Evolutionary conservation across 225 moss, liverwort and hornwort species (phyloP).

Genomic region (Antitrichia curtipendula): DNA sequence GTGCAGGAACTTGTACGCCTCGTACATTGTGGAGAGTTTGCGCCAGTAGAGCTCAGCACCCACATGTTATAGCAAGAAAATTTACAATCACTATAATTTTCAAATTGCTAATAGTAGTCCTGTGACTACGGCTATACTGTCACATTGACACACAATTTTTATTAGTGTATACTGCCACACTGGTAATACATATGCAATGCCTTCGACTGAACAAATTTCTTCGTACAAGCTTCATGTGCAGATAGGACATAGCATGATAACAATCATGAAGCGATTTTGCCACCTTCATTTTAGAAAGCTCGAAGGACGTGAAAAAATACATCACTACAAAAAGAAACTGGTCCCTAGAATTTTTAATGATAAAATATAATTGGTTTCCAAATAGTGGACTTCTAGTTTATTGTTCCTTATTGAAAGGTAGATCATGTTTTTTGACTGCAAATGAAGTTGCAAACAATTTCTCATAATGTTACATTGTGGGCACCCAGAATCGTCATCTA

Average conservation of each 20-base stretch:
- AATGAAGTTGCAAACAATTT: too few relatives aligned
- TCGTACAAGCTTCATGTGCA: not conserved
- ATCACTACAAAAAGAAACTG: too few relatives aligned
- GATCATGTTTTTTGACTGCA: not conserved
- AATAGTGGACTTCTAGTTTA: not conserved
- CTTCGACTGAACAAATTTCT: not conserved
- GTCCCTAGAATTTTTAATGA: not conserved
- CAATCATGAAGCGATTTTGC: too few relatives aligned
- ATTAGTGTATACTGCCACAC: not conserved
- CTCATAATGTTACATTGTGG: not conserved
- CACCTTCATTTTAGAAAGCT: not conserved
- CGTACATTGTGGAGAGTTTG: slow-evolving; percentile 91
- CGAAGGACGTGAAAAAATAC: too few relatives aligned
- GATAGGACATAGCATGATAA: too few relatives aligned
- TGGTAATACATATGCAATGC: not conserved
- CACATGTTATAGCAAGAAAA: not conserved
- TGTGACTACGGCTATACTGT: slow-evolving; percentile 17
- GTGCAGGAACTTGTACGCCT: slow-evolving; percentile 82
- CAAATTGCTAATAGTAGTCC: not conserved
- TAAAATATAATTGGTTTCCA: not conserved
- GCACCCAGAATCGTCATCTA: not conserved
- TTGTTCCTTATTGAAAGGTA: not conserved
- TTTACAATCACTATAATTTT: not conserved
- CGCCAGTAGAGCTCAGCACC: slow-evolving; percentile 30
- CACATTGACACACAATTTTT: slow-evolving; percentile 23